These are phyloP conservation scores for Phialocephala subalpina DNA, from an alignment of 2,329 filamentous ascomycete genomes.

Conservation along the genomic window DNA sequence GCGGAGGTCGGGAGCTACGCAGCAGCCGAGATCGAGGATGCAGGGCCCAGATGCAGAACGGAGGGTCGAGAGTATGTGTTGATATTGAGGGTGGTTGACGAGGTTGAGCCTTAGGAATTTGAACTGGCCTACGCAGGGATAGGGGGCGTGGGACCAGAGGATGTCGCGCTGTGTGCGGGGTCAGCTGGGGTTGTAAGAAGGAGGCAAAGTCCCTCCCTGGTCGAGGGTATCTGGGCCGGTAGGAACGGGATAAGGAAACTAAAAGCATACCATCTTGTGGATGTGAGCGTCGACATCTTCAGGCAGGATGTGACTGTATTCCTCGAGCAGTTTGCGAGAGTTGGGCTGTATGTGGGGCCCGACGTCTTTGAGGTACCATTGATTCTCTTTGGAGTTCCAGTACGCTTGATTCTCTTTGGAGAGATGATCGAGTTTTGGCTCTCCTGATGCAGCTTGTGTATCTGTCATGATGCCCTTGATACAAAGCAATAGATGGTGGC, in stretches of 20 bases:
- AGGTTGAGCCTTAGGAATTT: slow-evolving; percentile 31
- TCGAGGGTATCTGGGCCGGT: not conserved
- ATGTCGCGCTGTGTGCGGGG: slow-evolving; percentile 28
- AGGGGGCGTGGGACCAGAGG: slow-evolving; percentile 34
- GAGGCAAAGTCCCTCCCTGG: not conserved
- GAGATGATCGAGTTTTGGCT: slow-evolving; percentile 2
- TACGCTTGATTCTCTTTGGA: slow-evolving; percentile 31
- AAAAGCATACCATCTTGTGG: slow-evolving; percentile 26
- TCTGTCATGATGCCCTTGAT: not conserved
- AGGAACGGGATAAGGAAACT: not conserved
- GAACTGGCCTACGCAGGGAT: slow-evolving; percentile 36
- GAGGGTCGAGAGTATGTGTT: slow-evolving; percentile 24
- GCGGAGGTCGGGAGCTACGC: slow-evolving; percentile 50
- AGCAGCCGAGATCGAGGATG: slow-evolving; percentile 50
- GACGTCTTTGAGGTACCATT: slow-evolving; percentile 27
- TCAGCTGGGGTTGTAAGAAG: not conserved
- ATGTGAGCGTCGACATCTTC: slow-evolving; percentile 31
- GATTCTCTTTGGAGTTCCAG: no score
- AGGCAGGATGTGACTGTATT: slow-evolving; percentile 30
- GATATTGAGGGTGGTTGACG: slow-evolving; percentile 25
- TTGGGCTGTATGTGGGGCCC: slow-evolving; percentile 10
- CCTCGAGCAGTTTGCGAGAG: slow-evolving; percentile 31
- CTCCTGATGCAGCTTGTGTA: not conserved
- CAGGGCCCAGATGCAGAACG: slow-evolving; percentile 10
- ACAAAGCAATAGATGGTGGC: not conserved